phyloP scores from a whole-genome alignment of 225 moss, liverwort and hornwort species.

The Thuidium tamariscinum region DNA sequence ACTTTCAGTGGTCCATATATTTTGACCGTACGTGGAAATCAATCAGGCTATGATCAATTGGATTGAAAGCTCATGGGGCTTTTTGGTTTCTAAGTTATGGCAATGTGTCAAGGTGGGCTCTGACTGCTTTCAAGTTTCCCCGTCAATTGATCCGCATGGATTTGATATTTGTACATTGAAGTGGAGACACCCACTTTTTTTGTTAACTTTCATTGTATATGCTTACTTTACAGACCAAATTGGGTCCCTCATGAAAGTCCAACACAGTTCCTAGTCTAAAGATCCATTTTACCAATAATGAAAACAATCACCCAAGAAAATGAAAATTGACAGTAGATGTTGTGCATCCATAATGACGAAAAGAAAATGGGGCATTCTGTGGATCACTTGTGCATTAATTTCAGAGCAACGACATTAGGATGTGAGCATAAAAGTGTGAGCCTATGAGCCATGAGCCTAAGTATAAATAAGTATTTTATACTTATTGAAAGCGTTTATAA shows the following conservation, averaged over 20 bases:
- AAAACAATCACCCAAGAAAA: background rate
- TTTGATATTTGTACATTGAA: background rate
- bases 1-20: background rate
- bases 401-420: no score
- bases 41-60: conserved; percentile 22
- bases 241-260: background rate
- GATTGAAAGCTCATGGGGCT: background rate
- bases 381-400: no score
- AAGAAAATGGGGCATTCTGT: no score
- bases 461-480: no score
- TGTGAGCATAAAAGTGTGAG: no score
- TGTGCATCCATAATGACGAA: no score
- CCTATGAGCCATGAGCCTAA: no score
- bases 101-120: background rate
- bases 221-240: background rate
- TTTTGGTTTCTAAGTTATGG: background rate
- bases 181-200: background rate
- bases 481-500: no score
- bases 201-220: no score
- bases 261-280: background rate
- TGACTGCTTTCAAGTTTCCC: background rate
- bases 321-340: no score
- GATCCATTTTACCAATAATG: background rate
- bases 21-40: background rate
- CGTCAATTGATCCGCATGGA: background rate